Percentiles rank a stretch among this genome's conserved stretches.
Conservation (phyloP, 2,329 filamentous ascomycete genomes). For the Verticillium nonalfalfae region DNA sequence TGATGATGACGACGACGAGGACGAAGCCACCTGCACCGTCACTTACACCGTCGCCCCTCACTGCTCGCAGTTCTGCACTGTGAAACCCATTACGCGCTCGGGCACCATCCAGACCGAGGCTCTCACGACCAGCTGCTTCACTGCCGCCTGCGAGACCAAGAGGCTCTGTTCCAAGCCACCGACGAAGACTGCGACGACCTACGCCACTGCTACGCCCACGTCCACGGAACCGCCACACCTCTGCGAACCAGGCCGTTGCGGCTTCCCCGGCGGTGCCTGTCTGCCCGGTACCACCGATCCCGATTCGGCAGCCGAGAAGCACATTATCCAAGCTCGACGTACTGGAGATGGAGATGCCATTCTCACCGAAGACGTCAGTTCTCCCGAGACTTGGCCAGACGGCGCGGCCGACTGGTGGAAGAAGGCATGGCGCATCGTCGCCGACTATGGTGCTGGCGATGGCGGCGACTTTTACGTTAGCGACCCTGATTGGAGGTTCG, state of each 20-base stretch:
- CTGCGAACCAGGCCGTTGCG: slow-evolving; percentile 3
- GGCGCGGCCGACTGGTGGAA: slow-evolving; percentile 9
- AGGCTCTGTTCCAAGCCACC: slow-evolving; percentile 5
- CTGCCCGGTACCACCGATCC: neutral
- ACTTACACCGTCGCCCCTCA: slow-evolving; percentile 8
- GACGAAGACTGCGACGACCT: slow-evolving; percentile 6
- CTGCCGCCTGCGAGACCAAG: slow-evolving; percentile 6
- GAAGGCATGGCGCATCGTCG: slow-evolving; percentile 7
- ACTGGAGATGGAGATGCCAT: slow-evolving; percentile 6
- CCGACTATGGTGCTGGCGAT: slow-evolving; percentile 6
- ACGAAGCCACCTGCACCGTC: slow-evolving; percentile 4
- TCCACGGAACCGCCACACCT: neutral
- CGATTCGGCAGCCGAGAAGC: neutral
- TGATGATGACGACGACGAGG: neutral
- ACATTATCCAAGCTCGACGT: neutral
- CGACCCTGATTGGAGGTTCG: neutral
- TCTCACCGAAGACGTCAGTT: neutral
- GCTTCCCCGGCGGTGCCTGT: neutral
- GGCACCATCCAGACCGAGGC: neutral
- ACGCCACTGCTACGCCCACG: slow-evolving; percentile 5
- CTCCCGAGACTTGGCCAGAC: slow-evolving; percentile 4
- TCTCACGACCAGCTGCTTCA: slow-evolving; percentile 7
- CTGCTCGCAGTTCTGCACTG: slow-evolving; percentile 9
- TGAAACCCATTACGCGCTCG: slow-evolving; percentile 1
- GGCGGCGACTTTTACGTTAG: neutral